Base-by-base conservation (phyloP, 148 eudicot species). In the Rhododendron ferrugineum region DNA sequence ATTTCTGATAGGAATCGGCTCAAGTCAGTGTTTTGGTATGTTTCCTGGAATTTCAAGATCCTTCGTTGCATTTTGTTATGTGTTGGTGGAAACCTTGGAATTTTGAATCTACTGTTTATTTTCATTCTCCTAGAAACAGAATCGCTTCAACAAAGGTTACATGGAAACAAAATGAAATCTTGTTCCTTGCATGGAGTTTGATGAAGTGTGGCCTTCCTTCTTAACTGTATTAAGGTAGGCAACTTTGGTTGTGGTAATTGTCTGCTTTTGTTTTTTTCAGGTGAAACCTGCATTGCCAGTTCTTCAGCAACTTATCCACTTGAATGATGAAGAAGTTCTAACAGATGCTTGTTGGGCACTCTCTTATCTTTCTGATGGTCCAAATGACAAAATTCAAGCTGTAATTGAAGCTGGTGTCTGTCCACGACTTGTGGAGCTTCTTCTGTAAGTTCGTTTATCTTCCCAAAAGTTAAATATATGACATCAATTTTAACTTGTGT, bases 291-390 rank as follows among this genome's bases (percentile, higher is more conserved):
- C 98, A 7, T 85, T 96, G 84, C 94, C 97, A 42, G 93, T 93
- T 86, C 95, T 96, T 83, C 92, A 72, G 72, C 94, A 90, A 72
- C 98, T 96, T 87, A 93, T 94, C 87, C 91, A 90, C 84, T 80
- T 91, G 54, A 92, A 88, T 84, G 98, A 96, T 82, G 98, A 93
- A 87, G 98, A 96, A 91, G 98, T 96, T 83, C 86, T 96, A 47
- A 96, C 98, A 37, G 98, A 94, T 92, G 95, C 98, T 56, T 94
- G 96, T 85, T 96, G 98, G 98, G 98, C 98, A 60, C 98, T 96
- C 70, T 96, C 98, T 56, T 96, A 94, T 93, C 94, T 94, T 84
- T 96, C 98, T 75, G 97, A 96, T 88, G 98, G 98, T 14, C 93
- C 97, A 73, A 96, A 96, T 91, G 98, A 96, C 84, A 94, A 92